phyloP scores from a whole-genome alignment of 78 protist genomes.

The Pelomyxa schiedti region DNA sequence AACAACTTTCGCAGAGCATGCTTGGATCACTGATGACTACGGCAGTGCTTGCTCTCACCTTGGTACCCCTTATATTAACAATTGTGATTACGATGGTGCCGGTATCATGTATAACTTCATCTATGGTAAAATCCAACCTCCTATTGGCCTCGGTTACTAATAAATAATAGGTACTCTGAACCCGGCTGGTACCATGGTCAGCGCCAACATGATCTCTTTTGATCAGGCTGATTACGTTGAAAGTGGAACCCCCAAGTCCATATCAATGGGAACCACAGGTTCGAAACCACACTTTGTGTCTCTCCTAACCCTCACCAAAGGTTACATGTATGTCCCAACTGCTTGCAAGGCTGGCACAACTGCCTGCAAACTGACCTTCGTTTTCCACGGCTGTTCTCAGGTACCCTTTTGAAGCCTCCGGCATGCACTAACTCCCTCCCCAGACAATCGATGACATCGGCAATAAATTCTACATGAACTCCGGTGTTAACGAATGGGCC shows the following conservation, averaged over 20 bases:
- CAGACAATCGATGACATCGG: neutral
- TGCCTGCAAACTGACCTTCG: constrained; percentile 17
- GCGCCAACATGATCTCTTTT: neutral
- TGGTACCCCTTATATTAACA: constrained; percentile 29
- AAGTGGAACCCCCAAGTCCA: too few species aligned
- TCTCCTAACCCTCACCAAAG: neutral
- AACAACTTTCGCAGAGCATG: constrained; percentile 16
- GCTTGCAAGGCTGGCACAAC: neutral
- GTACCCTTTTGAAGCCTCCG: too few species aligned
- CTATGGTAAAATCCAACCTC: neutral
- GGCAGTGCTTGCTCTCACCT: constrained; percentile 15
- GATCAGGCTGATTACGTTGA: neutral
- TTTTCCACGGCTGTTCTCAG: constrained; percentile 34
- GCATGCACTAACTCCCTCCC: too few species aligned
- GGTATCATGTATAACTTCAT: constrained; percentile 5
- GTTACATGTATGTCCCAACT: constrained; percentile 13
- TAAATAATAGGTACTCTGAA: neutral
- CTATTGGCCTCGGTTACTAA: too few species aligned
- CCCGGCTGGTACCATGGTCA: neutral
- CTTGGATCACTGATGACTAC: neutral
- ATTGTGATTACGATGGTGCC: constrained; percentile 23
- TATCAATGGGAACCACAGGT: too few species aligned
- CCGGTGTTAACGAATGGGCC: constrained; percentile 30
- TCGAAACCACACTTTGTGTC: too few species aligned
- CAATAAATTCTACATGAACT: neutral